A percentile compares a stretch with the other conserved stretches of the same genome.
These are phyloP conservation scores for Flaveria robusta DNA, from an alignment of 129 eudicot species.

Conservation along the genomic window DNA sequence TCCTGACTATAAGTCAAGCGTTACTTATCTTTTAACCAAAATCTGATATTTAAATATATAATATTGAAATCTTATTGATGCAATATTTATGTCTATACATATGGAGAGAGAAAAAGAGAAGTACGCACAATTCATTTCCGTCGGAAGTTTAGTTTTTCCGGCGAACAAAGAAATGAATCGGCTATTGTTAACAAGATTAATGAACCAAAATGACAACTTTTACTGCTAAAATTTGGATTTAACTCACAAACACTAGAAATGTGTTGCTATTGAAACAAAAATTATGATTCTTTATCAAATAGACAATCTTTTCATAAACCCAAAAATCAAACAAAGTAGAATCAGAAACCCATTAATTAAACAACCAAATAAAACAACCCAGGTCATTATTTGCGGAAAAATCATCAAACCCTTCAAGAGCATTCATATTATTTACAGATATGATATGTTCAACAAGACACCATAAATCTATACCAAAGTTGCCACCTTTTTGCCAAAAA, in stretches of 20 bases:
- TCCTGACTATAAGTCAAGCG: too few relatives aligned
- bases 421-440: not conserved
- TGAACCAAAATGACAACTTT: not conserved
- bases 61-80: too few relatives aligned
- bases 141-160: conserved; percentile 15
- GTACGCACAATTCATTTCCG: not conserved
- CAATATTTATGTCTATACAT: too few relatives aligned
- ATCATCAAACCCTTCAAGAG: conserved; percentile 18
- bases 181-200: not conserved
- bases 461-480: not conserved
- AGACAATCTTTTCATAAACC: not conserved
- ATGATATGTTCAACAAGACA: too few relatives aligned
- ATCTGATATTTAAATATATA: too few relatives aligned
- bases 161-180: not conserved
- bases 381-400: conserved; percentile 17
- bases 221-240: not conserved
- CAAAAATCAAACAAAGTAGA: conserved; percentile 19
- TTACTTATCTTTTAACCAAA: too few relatives aligned
- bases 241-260: not conserved
- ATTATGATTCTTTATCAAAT: not conserved
- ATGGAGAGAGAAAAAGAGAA: too few relatives aligned
- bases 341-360: conserved; percentile 15
- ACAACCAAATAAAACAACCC: conserved; percentile 9
- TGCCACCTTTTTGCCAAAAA: conserved; percentile 27
- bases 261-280: not conserved